Evolutionary conservation across 2,329 filamentous ascomycete genomes (phyloP), one percentile per base, ranked within the genome.

Genomic region (Cadophora luteo-olivacea): DNA sequence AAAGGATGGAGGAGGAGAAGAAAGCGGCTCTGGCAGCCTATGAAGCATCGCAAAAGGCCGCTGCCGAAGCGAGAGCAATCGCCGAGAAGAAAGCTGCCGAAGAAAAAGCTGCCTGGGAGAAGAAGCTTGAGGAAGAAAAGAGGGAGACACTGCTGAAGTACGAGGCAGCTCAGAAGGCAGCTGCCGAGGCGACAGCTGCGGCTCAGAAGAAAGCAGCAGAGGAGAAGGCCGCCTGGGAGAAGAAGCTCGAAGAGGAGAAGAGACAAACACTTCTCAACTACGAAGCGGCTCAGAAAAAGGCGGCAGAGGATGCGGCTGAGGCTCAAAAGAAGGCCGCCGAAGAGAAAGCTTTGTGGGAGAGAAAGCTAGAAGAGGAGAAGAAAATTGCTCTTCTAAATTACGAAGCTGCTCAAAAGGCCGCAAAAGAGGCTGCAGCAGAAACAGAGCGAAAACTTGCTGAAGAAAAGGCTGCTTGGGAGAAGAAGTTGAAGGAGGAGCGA

Each of bases 191-290:
- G 1, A 57, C 48, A 57, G 66, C 54, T 63, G 83, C 83, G 19
- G 82, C 81, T 49, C 85, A 86, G 75, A 84, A 83, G 69, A 82
- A 83, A 25, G 82, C 82, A 45, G 82, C 82, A 22, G 82, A 83
- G 64, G 81, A 80, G 48, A 78, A 82, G 72, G 68, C 73, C 69
- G 67, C 77, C 78, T 64, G 69, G 55, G 78, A 77, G 4, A 80
- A 80, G 68, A 77, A 77, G 1, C 72, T 80, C 38, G 77, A 75
- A 45, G 71, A 72, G 33, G 71, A 69, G 48, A 73, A 75, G 25
- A 68, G 68, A 33, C 63, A 82, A 70, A 81, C 83, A 22, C 82
- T 82, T 45, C 82, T 82, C 29, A 82, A 81, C 22, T 69, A 66
- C 38, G 69, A 70, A 62, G 67, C 61, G 25, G 64, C 69, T 41